phyloP scores from a whole-genome alignment of 2,329 filamentous ascomycete species.

The Verticillium tricorpus region DNA sequence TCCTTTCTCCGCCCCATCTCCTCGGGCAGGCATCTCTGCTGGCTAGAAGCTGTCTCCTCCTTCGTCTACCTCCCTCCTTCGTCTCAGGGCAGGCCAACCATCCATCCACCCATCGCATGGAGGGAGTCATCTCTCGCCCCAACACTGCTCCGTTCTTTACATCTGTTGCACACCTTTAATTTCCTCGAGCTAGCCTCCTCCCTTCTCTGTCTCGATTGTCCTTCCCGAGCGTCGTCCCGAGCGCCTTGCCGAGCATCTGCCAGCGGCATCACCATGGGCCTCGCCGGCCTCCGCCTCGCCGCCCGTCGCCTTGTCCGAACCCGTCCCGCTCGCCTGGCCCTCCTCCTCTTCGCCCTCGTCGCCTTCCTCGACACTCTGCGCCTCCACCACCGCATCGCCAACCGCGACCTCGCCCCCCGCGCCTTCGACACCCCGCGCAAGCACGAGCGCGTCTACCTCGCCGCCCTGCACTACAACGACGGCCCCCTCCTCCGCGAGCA shows the following conservation, averaged over 20 bases:
- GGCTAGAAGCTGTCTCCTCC: neutral
- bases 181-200: too few species aligned
- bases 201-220: too few species aligned
- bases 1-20: neutral
- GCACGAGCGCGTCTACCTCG: conserved; percentile 56
- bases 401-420: conserved; percentile 1
- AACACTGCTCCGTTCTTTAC: too few species aligned
- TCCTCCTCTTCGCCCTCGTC: conserved; percentile 28
- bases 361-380: conserved; percentile 34
- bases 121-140: too few species aligned
- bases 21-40: neutral
- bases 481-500: conserved; percentile 53
- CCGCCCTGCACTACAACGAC: conserved; percentile 66
- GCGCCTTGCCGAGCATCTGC: too few species aligned
- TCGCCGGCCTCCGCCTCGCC: conserved; percentile 2
- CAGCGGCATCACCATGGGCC: neutral
- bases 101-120: too few species aligned
- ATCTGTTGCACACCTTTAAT: too few species aligned
- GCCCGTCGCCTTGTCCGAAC: conserved; percentile 32
- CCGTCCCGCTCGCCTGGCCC: conserved; percentile 26
- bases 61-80: neutral
- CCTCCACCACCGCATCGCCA: conserved; percentile 17
- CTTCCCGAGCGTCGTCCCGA: too few species aligned
- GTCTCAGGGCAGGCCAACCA: neutral
- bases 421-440: conserved; percentile 15